Evolutionary conservation across 805 yeast species (phyloP).

Genomic region (Kodamaea jinghongensis): DNA sequence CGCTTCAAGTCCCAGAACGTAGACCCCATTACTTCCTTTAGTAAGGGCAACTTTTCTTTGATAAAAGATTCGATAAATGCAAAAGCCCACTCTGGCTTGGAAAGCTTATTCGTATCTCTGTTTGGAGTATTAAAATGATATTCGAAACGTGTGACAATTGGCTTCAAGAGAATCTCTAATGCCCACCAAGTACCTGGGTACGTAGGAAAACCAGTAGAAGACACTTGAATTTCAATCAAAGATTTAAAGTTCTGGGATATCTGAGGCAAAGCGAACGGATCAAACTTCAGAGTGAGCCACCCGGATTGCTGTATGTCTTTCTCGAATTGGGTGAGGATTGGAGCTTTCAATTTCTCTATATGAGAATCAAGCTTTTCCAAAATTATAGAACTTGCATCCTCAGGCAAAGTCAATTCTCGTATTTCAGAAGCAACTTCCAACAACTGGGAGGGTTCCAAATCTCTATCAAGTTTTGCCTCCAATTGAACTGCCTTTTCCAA

Average conservation of each 20-base stretch:
- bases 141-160: slow-evolving; percentile 49
- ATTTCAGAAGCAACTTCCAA: slow-evolving; percentile 14
- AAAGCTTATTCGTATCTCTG: slow-evolving; percentile 58
- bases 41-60: slow-evolving; percentile 35
- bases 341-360: slow-evolving; percentile 14
- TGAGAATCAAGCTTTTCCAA: slow-evolving; percentile 21
- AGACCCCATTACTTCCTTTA: slow-evolving; percentile 39
- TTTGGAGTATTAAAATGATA: slow-evolving; percentile 56
- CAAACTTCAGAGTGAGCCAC: slow-evolving; percentile 8
- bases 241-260: slow-evolving; percentile 1
- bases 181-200: slow-evolving; percentile 49
- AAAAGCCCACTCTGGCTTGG: slow-evolving; percentile 73
- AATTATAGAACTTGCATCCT: neutral
- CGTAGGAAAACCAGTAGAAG: neutral
- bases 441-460: slow-evolving; percentile 10
- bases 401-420: slow-evolving; percentile 2
- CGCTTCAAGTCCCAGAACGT: slow-evolving; percentile 24
- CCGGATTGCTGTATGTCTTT: slow-evolving; percentile 2
- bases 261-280: slow-evolving; percentile 1
- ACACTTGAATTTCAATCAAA: slow-evolving; percentile 3
- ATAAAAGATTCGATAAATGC: slow-evolving; percentile 46
- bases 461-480: slow-evolving; percentile 2
- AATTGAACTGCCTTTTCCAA: slow-evolving; percentile 9
- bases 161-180: slow-evolving; percentile 43
- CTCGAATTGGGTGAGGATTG: slow-evolving; percentile 12